Evolutionary conservation across 805 yeast species (phyloP).

Genomic region (Saccharomycopsis schoenii): DNA sequence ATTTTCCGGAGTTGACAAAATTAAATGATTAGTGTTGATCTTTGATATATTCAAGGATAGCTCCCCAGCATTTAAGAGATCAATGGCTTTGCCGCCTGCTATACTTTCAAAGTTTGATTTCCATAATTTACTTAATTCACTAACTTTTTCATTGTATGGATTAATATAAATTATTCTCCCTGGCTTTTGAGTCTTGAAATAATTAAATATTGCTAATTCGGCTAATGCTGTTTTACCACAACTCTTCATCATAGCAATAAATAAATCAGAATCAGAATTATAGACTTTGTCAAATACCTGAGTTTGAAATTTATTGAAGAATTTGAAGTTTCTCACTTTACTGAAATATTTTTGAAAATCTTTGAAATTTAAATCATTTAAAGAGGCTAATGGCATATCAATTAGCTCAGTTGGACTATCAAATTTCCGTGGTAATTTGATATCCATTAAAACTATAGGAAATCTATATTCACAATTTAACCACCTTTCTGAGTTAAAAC

Average conservation of each 20-base stretch:
- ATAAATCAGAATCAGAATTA: constrained; percentile 45
- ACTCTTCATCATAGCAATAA: constrained; percentile 68
- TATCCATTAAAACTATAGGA: constrained; percentile 45
- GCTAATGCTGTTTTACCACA: constrained; percentile 66
- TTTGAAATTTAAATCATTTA: constrained; percentile 35
- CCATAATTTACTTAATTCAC: constrained; percentile 44
- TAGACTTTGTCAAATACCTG: constrained; percentile 56
- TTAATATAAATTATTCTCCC: constrained; percentile 69
- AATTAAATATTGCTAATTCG: constrained; percentile 60
- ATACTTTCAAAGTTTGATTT: constrained; percentile 33
- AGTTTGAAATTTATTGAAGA: constrained; percentile 66
- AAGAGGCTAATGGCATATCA: constrained; percentile 42
- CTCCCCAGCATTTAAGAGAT: constrained; percentile 48
- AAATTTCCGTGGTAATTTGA: constrained; percentile 53
- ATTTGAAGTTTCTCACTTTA: constrained; percentile 20
- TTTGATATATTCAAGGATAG: constrained; percentile 41
- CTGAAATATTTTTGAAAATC: constrained; percentile 38
- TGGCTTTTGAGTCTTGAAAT: constrained; percentile 52
- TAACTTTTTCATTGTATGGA: constrained; percentile 50
- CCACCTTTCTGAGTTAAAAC: constrained; percentile 78
- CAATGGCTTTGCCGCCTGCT: constrained; percentile 49
- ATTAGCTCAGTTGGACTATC: constrained; percentile 51
- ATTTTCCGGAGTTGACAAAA: constrained; percentile 71
- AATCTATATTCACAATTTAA: constrained; percentile 56
- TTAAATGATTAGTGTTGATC: constrained; percentile 51